phyloP scores from a whole-genome alignment of 2,329 filamentous ascomycete genomes.

The Cladosporium sp. region DNA sequence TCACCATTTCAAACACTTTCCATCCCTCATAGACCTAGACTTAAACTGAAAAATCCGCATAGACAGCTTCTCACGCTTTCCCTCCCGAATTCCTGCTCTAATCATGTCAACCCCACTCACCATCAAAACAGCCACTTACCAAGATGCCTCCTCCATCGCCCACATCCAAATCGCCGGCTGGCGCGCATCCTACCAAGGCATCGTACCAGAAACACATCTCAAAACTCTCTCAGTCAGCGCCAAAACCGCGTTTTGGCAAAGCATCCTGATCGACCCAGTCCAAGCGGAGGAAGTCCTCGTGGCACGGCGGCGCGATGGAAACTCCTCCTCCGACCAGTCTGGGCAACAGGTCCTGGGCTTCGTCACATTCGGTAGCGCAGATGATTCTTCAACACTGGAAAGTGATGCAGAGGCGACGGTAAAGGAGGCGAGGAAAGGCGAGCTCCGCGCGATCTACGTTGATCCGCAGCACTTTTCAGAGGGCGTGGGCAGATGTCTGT shows the following conservation, averaged over 20 bases:
- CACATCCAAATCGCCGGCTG: neutral
- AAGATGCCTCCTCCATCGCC: neutral
- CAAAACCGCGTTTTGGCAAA: neutral
- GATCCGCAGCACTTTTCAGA: neutral
- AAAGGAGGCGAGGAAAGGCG: neutral
- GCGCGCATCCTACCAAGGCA: neutral
- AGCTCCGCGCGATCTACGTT: neutral
- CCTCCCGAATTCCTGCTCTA: no score
- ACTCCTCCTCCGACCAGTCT: neutral
- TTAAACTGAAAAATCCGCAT: neutral
- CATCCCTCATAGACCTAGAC: neutral
- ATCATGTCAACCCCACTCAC: neutral
- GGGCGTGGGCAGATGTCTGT: neutral
- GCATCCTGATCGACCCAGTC: neutral
- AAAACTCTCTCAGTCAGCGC: neutral
- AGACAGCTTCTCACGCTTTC: neutral
- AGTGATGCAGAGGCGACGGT: neutral
- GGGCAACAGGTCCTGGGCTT: neutral
- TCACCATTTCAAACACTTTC: neutral
- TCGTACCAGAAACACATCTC: neutral
- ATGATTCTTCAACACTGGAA: neutral
- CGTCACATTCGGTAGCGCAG: neutral
- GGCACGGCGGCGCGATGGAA: neutral
- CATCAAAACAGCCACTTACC: neutral
- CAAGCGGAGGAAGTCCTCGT: neutral